These are phyloP conservation scores for Vigna unguiculata DNA, from an alignment of 306 rosid species.

Conservation along the genomic window DNA sequence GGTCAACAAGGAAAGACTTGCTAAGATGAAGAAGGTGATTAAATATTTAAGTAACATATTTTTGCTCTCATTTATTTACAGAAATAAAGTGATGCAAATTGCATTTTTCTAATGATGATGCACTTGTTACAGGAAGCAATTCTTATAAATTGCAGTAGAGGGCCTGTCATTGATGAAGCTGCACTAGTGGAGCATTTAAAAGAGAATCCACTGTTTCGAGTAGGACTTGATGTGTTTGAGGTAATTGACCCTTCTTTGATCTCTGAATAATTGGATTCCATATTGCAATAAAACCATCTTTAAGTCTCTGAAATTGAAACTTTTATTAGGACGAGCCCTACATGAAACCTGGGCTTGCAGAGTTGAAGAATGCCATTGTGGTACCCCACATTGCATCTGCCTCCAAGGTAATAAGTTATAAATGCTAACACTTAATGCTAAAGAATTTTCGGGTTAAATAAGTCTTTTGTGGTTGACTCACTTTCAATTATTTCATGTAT, in stretches of 20 bases:
- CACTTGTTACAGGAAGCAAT: conserved; percentile 78
- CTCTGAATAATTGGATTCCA: conserved; percentile 11
- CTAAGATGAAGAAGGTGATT: conserved; percentile 90
- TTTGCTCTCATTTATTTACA: conserved; percentile 15
- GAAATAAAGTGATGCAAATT: background rate
- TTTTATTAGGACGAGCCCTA: conserved; percentile 82
- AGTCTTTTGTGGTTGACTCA: conserved; percentile 11
- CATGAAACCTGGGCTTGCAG: conserved; percentile 99
- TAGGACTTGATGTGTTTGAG: conserved; percentile 97
- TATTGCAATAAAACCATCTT: background rate
- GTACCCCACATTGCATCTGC: conserved; percentile 99
- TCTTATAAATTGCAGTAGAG: conserved; percentile 94
- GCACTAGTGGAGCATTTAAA: conserved; percentile 93
- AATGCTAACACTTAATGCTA: background rate
- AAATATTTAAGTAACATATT: conserved; percentile 18
- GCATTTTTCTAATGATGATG: conserved; percentile 13
- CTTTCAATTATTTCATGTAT: background rate
- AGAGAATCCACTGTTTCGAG: conserved; percentile 93
- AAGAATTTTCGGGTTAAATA: background rate
- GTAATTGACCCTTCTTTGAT: conserved; percentile 49
- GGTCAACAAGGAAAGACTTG: conserved; percentile 87
- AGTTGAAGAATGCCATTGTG: conserved; percentile 91
- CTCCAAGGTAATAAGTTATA: conserved; percentile 72
- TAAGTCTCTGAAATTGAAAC: background rate
- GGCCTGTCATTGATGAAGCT: conserved; percentile 93